phyloP scores from a whole-genome alignment of 2,329 filamentous ascomycete species.

The Myotisia sp. region DNA sequence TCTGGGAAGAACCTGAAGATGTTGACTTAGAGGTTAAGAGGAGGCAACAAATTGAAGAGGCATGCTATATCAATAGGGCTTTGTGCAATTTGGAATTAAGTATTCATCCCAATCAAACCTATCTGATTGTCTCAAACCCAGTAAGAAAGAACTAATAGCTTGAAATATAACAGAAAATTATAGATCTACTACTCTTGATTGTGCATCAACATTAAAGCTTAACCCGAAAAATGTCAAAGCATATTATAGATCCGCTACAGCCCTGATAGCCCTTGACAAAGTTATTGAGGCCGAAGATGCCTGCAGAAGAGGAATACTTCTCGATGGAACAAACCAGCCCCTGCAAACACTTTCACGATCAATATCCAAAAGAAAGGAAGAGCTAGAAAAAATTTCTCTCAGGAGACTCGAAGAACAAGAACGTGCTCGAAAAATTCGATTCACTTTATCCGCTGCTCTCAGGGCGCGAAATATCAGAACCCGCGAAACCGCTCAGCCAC shows the following conservation, averaged over 20 bases:
- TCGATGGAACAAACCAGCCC: slow-evolving; percentile 57
- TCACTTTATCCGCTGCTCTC: slow-evolving; percentile 52
- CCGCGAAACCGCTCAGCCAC: slow-evolving; percentile 53
- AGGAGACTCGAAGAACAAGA: slow-evolving; percentile 40
- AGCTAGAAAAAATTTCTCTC: slow-evolving; percentile 41
- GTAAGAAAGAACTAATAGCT: slow-evolving; percentile 12
- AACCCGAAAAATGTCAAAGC: slow-evolving; percentile 79
- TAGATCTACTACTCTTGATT: slow-evolving; percentile 72
- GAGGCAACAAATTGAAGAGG: slow-evolving; percentile 55
- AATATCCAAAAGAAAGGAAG: slow-evolving; percentile 45
- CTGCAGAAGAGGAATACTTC: slow-evolving; percentile 54
- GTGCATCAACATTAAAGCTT: slow-evolving; percentile 60
- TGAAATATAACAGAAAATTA: slow-evolving; percentile 54
- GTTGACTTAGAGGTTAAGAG: slow-evolving; percentile 44
- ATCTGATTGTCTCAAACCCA: neutral
- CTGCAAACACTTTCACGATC: slow-evolving; percentile 49
- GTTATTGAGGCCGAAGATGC: slow-evolving; percentile 68
- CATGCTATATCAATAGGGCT: slow-evolving; percentile 72
- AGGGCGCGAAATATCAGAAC: slow-evolving; percentile 55
- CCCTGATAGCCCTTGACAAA: slow-evolving; percentile 65
- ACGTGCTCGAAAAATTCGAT: slow-evolving; percentile 38
- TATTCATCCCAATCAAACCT: slow-evolving; percentile 20
- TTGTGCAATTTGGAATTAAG: slow-evolving; percentile 75
- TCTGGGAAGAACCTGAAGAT: slow-evolving; percentile 39
- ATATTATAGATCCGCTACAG: slow-evolving; percentile 68